A percentile compares a stretch with the other conserved stretches of the same genome.
These are phyloP conservation scores for Trypanosoma boissoni DNA, from an alignment of 208 protist species.

Conservation along the genomic window DNA sequence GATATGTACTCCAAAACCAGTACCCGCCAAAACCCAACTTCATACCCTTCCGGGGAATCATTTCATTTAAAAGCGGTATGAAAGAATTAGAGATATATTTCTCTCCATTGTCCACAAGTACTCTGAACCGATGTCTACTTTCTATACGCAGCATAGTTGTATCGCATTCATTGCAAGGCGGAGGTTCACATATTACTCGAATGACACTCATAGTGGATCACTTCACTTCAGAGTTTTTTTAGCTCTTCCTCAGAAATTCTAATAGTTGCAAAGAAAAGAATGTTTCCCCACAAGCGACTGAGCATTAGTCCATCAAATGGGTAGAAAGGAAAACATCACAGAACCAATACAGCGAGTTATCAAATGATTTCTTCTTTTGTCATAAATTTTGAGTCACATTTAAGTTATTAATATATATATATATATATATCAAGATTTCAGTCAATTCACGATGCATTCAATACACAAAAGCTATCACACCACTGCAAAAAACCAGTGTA, in stretches of 20 bases:
- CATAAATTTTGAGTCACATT: no score
- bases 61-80: constrained; percentile 23
- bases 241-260: constrained; percentile 10
- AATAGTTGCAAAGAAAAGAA: constrained; percentile 11
- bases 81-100: constrained; percentile 56
- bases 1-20: constrained; percentile 80
- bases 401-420: not conserved
- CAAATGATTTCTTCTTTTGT: no score
- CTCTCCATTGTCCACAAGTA: constrained; percentile 22
- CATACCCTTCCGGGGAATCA: constrained; percentile 26
- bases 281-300: constrained; percentile 1
- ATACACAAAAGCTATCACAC: constrained; percentile 2
- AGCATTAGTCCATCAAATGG: not conserved
- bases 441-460: constrained; percentile 4
- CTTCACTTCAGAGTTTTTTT: constrained; percentile 10
- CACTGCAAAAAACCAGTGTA: constrained; percentile 11
- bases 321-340: not conserved
- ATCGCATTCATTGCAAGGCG: not conserved
- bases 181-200: constrained; percentile 17
- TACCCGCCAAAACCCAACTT: constrained; percentile 34
- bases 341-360: not conserved
- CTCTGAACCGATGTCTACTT: constrained; percentile 19
- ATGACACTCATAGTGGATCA: constrained; percentile 8
- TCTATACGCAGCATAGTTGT: constrained; percentile 12
- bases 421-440: not conserved